These are phyloP conservation scores for Bacterosira constricta DNA, from an alignment of 108 stramenopile genomes.

Conservation along the genomic window DNA sequence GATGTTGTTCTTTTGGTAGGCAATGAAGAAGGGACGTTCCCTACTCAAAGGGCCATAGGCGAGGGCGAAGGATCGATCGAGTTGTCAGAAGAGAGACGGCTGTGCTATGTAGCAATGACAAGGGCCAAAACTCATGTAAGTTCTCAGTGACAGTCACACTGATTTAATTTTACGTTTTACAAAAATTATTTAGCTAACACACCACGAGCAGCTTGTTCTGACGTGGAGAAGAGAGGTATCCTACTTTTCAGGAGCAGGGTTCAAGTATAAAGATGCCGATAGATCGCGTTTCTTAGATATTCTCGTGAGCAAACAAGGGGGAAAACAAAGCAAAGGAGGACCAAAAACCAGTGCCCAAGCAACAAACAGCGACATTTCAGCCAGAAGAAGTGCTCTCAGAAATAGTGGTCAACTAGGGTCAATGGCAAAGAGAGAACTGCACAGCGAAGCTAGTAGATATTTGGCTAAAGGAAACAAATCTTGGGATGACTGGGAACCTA, in stretches of 20 bases:
- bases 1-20: slow-evolving; percentile 90
- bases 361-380: neutral
- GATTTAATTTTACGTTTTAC: no score
- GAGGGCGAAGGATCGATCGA: slow-evolving; percentile 69
- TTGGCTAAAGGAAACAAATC: neutral
- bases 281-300: slow-evolving; percentile 73
- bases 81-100: slow-evolving; percentile 83
- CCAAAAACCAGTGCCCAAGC: neutral
- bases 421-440: neutral
- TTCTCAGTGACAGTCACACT: no score
- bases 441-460: slow-evolving; percentile 1
- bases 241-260: slow-evolving; percentile 45
- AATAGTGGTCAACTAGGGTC: neutral
- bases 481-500: slow-evolving; percentile 40
- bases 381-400: neutral
- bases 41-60: slow-evolving; percentile 51
- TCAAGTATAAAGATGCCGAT: slow-evolving; percentile 48
- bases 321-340: neutral
- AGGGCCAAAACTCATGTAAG: slow-evolving; percentile 87
- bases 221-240: slow-evolving; percentile 80
- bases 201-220: no score
- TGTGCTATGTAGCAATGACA: slow-evolving; percentile 95
- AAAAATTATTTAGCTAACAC: no score
- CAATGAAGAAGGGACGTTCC: slow-evolving; percentile 87
- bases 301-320: slow-evolving; percentile 40